phyloP scores from a whole-genome alignment of 306 rosid genomes.

The Rosa persica region DNA sequence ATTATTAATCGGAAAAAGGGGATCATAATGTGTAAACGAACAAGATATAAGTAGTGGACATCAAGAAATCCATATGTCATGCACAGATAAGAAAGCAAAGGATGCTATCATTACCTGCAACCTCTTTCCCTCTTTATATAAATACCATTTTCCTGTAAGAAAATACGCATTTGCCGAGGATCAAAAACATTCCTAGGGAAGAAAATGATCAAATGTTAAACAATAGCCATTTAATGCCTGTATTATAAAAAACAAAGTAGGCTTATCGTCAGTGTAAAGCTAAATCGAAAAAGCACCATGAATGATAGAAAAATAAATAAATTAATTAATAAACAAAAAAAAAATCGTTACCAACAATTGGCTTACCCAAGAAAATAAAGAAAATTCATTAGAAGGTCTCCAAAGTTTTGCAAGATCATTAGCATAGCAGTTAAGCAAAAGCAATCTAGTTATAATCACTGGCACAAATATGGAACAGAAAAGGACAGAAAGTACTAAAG shows the following conservation, averaged over 20 bases:
- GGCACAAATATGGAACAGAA: constrained; percentile 20
- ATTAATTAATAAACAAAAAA: constrained; percentile 11
- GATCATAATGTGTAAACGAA: constrained; percentile 70
- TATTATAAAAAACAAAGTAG: neutral
- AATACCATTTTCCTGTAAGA: constrained; percentile 91
- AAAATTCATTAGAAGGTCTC: constrained; percentile 89
- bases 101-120: constrained; percentile 62
- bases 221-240: neutral
- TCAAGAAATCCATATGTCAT: constrained; percentile 14
- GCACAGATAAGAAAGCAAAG: constrained; percentile 18
- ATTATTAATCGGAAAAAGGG: constrained; percentile 80
- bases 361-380: constrained; percentile 93
- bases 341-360: constrained; percentile 13
- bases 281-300: constrained; percentile 21
- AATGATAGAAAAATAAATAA: neutral
- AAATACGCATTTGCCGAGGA: constrained; percentile 93
- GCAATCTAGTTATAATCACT: constrained; percentile 9
- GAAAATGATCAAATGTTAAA: constrained; percentile 15
- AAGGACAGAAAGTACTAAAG: constrained; percentile 7
- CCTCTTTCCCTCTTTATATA: constrained; percentile 95
- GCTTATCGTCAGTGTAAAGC: neutral
- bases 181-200: constrained; percentile 81
- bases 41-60: constrained; percentile 16
- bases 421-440: neutral
- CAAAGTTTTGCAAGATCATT: constrained; percentile 65